Conservation (phyloP, 306 rosid genomes). For the Cicer judaicum region DNA sequence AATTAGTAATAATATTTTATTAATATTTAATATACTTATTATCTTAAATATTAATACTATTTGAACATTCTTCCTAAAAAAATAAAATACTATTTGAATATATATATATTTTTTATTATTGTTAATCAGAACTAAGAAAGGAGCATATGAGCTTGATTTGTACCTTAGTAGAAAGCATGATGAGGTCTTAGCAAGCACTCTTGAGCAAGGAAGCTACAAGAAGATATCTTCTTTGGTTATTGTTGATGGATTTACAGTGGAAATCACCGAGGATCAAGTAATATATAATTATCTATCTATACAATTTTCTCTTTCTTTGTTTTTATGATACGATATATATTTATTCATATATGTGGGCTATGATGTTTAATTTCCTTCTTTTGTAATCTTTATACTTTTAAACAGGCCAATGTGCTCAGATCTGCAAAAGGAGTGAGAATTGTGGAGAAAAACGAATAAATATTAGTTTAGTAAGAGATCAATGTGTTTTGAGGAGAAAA, state of each 20-base stretch:
- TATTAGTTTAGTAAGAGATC: conserved; percentile 36
- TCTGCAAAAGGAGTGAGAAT: conserved; percentile 87
- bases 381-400: neutral
- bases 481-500: conserved; percentile 16
- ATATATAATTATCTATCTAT: neutral
- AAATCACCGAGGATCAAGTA: conserved; percentile 77
- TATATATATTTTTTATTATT: neutral
- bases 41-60: neutral
- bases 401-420: conserved; percentile 83
- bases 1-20: neutral
- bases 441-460: conserved; percentile 83
- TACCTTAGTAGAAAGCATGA: conserved; percentile 86
- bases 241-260: conserved; percentile 84
- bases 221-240: conserved; percentile 79
- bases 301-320: neutral
- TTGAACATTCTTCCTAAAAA: too few relatives aligned
- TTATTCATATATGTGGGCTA: neutral
- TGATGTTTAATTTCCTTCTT: neutral
- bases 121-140: conserved; percentile 52
- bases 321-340: conserved; percentile 1
- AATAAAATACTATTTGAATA: neutral
- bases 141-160: conserved; percentile 65
- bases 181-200: conserved; percentile 62
- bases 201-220: conserved; percentile 71
- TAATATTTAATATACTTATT: neutral